Evolutionary conservation across 495 filamentous ascomycete species (phyloP), one percentile per base, ranked within the genome.

Genomic region (Aspergillus funiculosus): DNA sequence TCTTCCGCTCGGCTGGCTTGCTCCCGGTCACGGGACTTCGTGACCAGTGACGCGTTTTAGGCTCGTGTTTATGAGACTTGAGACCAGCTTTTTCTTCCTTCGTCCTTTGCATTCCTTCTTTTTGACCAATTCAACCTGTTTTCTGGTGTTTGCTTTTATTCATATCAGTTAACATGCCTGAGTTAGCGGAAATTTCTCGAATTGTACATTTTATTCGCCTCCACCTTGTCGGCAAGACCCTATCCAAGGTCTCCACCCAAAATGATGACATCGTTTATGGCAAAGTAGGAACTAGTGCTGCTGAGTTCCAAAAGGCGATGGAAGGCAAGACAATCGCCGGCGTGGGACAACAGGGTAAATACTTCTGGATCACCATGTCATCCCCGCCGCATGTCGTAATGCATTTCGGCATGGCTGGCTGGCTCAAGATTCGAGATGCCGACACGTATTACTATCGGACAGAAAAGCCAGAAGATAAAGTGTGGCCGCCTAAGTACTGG

Each of bases 371-470:
- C 27, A 67, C 74, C 32, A 83, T 86, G 77, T 73, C 75, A 18
- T 78, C 76, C 5, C 76, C 88, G 15, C 92, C 92, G 0, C 92
- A 98, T 60, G 76, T 82, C 0, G 77, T 97, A 19, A 86, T 95
- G 81, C 91, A 98, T 63, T 83, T 94, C 48, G 90, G 89, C 37
- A 96, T 89, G 84, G 54, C 67, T 42, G 88, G 90, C 7, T 97
- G 92, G 91, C 73, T 95, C 30, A 81, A 92, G 57, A 87, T 96
- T 54, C 79, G 79, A 39, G 80, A 81, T 52, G 81, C 83, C 39
- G 79, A 81, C 32, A 84, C 79, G 11, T 79, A 80, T 11, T 90
- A 92, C 61, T 89, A 95, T 69, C 81, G 85, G 39, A 71, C 79
- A 49, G 71, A 76, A 54, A 76, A 83, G 56, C 57, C 63, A 2